Evolutionary conservation across 2,329 filamentous ascomycete genomes (phyloP).

Genomic region (Dactylellina sp.): DNA sequence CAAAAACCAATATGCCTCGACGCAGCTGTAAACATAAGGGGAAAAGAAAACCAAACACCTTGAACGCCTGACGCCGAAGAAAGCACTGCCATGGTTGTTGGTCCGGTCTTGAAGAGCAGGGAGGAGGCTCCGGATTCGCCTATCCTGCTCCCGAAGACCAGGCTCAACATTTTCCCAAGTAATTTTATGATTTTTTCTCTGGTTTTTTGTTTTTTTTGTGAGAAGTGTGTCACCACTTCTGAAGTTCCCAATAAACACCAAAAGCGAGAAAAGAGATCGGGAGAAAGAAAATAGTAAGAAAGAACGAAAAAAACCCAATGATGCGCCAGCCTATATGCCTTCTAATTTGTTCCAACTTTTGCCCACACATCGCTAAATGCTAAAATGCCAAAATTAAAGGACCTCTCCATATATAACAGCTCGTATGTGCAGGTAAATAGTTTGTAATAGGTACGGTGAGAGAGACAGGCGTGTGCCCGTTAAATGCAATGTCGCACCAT

Average conservation of each 20-base stretch:
- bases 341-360: conserved; percentile 1
- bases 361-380: conserved; percentile 3
- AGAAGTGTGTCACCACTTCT: background rate
- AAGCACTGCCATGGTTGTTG: background rate
- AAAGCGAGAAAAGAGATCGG: background rate
- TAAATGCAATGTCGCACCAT: too few species aligned
- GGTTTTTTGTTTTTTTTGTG: background rate
- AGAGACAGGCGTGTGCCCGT: too few species aligned
- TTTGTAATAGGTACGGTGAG: too few species aligned
- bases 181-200: conserved; percentile 10
- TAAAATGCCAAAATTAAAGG: background rate
- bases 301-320: conserved; percentile 8
- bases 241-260: conserved; percentile 4
- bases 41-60: background rate
- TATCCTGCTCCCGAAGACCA: conserved; percentile 10
- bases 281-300: too few species aligned
- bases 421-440: too few species aligned
- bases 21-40: too few species aligned
- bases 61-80: conserved; percentile 32
- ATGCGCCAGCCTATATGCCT: background rate
- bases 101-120: conserved; percentile 22
- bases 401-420: background rate
- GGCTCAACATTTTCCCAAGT: conserved; percentile 7
- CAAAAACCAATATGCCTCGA: too few species aligned
- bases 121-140: background rate